Conservation (phyloP, 75 land plant species). For the Azolla pinnata region DNA sequence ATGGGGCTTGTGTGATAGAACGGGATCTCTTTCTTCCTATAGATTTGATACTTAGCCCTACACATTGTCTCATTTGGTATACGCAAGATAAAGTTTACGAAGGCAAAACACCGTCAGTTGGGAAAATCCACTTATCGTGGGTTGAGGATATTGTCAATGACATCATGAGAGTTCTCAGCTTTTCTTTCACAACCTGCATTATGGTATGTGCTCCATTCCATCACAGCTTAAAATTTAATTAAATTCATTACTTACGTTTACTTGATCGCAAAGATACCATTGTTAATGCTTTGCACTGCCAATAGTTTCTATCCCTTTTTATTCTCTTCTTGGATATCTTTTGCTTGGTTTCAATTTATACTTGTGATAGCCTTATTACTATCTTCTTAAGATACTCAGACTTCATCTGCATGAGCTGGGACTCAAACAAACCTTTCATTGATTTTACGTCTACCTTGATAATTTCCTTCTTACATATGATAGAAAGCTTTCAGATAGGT, state of each 20-base stretch:
- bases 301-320: too few relatives aligned
- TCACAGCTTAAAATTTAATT: neutral
- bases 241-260: neutral
- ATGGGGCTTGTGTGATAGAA: conserved; percentile 72
- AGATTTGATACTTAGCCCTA: conserved; percentile 68
- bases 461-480: too few relatives aligned
- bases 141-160: conserved; percentile 57
- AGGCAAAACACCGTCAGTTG: neutral
- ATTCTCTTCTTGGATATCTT: too few relatives aligned
- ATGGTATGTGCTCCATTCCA: conserved; percentile 48
- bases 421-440: too few relatives aligned
- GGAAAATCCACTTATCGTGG: conserved; percentile 13
- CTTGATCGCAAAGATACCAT: too few relatives aligned
- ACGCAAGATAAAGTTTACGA: conserved; percentile 29
- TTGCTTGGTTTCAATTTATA: too few relatives aligned
- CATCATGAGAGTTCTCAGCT: conserved; percentile 66
- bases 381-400: too few relatives aligned
- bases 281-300: too few relatives aligned
- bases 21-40: conserved; percentile 71
- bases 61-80: conserved; percentile 62
- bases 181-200: conserved; percentile 59
- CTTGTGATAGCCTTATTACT: too few relatives aligned
- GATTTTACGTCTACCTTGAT: too few relatives aligned
- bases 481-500: too few relatives aligned
- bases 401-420: too few relatives aligned